These are phyloP conservation scores for Ambrosia trifida DNA, from an alignment of 129 eudicot species.

Conservation along the genomic window DNA sequence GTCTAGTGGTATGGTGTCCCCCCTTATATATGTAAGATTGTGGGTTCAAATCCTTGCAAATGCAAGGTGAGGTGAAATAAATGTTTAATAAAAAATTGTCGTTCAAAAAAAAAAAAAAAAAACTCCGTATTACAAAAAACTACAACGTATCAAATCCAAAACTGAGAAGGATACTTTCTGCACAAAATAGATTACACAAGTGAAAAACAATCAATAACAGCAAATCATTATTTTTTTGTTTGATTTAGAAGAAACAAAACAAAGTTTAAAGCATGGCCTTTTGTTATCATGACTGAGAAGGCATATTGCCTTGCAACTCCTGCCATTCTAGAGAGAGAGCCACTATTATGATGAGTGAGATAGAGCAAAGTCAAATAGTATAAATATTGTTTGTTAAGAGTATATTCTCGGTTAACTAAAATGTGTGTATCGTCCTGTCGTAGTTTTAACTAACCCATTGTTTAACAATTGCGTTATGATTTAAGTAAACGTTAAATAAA, in stretches of 20 bases:
- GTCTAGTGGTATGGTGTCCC: too few species aligned
- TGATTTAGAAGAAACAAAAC: constrained; percentile 29
- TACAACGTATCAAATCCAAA: too few species aligned
- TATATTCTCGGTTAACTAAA: background rate
- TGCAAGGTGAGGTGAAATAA: too few species aligned
- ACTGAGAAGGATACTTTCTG: constrained; percentile 25
- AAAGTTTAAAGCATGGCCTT: constrained; percentile 17
- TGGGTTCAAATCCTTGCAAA: too few species aligned
- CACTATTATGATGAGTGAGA: constrained; percentile 26
- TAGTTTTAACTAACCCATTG: too few species aligned
- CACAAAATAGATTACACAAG: constrained; percentile 13
- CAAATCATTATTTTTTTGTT: constrained; percentile 34
- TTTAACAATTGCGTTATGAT: too few species aligned
- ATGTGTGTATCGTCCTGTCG: too few species aligned
- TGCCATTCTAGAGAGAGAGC: constrained; percentile 26
- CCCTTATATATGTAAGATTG: too few species aligned
- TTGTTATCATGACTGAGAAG: constrained; percentile 32
- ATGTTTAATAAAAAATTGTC: too few species aligned
- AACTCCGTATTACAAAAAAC: too few species aligned
- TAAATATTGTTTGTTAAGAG: constrained; percentile 9
- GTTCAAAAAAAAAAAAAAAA: too few species aligned
- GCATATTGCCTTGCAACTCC: constrained; percentile 21
- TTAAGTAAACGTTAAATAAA: too few species aligned
- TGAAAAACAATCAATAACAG: constrained; percentile 23
- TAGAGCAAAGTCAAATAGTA: constrained; percentile 16